phyloP scores from a whole-genome alignment of 2,329 filamentous ascomycete genomes.

The Ophiostoma novo-ulmi region DNA sequence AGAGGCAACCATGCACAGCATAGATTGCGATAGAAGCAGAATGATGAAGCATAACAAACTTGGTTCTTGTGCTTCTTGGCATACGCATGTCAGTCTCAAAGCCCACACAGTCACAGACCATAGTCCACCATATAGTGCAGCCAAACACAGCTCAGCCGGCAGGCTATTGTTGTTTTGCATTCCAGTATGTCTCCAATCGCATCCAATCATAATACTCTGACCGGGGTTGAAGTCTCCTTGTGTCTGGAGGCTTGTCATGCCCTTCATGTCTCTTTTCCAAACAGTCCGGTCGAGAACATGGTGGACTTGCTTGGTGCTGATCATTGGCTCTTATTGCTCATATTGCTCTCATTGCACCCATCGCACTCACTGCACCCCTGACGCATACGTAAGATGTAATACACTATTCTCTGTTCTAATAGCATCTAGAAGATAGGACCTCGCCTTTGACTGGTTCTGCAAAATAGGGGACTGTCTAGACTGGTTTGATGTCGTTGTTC shows the following conservation, averaged over 20 bases:
- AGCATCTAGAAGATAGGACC: not conserved
- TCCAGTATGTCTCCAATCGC: not conserved
- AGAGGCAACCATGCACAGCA: not conserved
- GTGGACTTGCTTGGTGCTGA: not conserved
- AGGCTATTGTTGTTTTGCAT: not conserved
- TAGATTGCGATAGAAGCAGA: not conserved
- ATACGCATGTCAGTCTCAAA: not conserved
- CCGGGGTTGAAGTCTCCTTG: not conserved
- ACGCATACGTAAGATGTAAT: constrained; percentile 4
- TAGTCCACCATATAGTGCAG: not conserved
- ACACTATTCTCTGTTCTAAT: not conserved
- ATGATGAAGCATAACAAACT: constrained; percentile 8
- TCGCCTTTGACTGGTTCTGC: no score
- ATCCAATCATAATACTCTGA: not conserved
- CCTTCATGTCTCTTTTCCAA: not conserved
- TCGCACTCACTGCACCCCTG: not conserved
- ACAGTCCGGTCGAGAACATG: constrained; percentile 1
- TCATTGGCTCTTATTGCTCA: not conserved
- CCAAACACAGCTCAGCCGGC: not conserved
- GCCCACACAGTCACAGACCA: not conserved
- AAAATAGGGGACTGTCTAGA: not conserved
- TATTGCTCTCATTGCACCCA: not conserved
- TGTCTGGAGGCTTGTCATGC: not conserved
- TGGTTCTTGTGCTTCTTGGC: not conserved
- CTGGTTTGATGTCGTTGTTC: not conserved